Evolutionary conservation across 495 filamentous ascomycete genomes (phyloP).

Genomic region (Emericellopsis terricola): DNA sequence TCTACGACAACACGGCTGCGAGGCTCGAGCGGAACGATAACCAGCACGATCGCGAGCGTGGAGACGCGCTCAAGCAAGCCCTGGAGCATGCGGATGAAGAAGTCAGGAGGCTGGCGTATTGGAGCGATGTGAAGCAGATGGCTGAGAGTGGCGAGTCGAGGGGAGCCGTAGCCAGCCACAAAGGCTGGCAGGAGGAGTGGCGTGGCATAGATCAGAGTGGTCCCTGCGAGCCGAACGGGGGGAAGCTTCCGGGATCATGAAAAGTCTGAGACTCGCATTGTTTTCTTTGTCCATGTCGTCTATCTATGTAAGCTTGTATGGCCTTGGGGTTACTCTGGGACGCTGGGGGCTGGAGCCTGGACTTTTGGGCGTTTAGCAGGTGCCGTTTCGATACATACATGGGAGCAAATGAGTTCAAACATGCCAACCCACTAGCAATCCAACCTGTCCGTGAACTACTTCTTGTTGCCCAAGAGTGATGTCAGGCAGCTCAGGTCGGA

Average conservation of each 20-base stretch:
- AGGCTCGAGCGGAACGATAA: slow-evolving; percentile 13
- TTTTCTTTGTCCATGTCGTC: background rate
- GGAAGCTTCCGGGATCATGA: background rate
- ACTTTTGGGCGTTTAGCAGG: no score
- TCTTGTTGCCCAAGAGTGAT: no score
- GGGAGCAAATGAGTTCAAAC: no score
- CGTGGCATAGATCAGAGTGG: slow-evolving; percentile 25
- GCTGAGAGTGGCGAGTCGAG: slow-evolving; percentile 32
- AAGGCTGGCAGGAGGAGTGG: slow-evolving; percentile 28
- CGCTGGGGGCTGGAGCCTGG: no score
- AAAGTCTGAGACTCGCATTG: background rate
- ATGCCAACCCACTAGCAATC: no score
- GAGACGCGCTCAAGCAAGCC: slow-evolving; percentile 36
- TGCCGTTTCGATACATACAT: no score
- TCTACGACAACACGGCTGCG: slow-evolving; percentile 33
- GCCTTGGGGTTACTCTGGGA: no score
- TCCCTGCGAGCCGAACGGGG: slow-evolving; percentile 5
- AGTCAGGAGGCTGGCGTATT: slow-evolving; percentile 50
- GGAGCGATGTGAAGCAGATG: slow-evolving; percentile 54
- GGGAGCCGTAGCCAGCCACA: slow-evolving; percentile 20
- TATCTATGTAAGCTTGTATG: background rate
- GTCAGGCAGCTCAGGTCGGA: no score
- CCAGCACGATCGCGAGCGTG: slow-evolving; percentile 9
- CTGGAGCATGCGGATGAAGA: slow-evolving; percentile 47
- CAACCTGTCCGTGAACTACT: no score